Percentiles rank a stretch among this genome's conserved stretches.
Conservation (phyloP, 2,329 filamentous ascomycete genomes). For the Fonsecaea monophora region DNA sequence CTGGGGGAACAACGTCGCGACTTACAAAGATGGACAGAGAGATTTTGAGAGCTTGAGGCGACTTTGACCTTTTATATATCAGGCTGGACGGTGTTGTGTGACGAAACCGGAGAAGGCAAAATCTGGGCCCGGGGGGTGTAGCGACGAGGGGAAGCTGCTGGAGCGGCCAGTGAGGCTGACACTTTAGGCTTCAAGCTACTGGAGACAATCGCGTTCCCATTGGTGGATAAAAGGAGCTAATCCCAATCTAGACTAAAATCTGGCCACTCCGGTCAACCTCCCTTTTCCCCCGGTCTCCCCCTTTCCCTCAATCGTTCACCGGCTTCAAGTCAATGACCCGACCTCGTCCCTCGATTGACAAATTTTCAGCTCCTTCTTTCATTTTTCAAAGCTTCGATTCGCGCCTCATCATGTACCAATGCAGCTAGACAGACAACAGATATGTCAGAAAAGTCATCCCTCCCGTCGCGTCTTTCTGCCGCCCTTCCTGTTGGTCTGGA, state of each 20-base stretch:
- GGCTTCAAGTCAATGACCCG: background rate
- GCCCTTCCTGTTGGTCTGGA: conserved; percentile 60
- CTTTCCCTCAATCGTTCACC: background rate
- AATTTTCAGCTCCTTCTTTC: background rate
- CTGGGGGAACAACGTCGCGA: background rate
- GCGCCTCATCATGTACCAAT: conserved; percentile 18
- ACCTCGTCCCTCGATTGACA: background rate
- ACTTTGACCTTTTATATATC: background rate
- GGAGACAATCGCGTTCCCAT: background rate
- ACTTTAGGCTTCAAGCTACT: background rate
- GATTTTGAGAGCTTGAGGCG: background rate
- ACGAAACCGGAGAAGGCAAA: background rate
- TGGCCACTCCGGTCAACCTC: background rate
- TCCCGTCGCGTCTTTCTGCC: conserved; percentile 56
- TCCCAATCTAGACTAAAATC: background rate
- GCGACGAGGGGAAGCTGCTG: conserved; percentile 4
- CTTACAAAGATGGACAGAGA: background rate
- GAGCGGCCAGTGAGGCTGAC: background rate
- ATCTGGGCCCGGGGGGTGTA: background rate
- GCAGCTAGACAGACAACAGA: conserved; percentile 14
- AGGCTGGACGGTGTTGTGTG: background rate
- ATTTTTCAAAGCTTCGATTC: background rate
- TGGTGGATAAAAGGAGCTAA: background rate
- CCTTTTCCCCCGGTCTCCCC: background rate
- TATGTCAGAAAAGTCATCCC: conserved; percentile 20